Conservation (phyloP, 805 yeast genomes). For the Lachancea quebecensis region DNA sequence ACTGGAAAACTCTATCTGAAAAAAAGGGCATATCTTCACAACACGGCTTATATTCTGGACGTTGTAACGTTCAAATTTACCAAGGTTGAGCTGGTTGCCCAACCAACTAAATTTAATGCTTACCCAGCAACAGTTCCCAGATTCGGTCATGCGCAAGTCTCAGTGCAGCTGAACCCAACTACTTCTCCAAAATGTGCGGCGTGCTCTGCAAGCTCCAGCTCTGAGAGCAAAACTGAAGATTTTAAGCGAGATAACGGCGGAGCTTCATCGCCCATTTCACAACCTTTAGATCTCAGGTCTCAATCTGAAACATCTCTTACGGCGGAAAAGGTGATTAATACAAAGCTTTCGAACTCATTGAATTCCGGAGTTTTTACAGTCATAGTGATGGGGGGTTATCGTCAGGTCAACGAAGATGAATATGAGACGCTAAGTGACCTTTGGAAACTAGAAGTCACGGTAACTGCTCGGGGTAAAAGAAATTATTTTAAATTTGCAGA, state of each 20-base stretch:
- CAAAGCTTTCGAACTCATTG: conserved; percentile 5
- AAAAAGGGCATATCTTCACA: conserved; percentile 42
- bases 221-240: not conserved
- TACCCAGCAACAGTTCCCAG: conserved; percentile 33
- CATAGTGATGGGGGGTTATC: conserved; percentile 45
- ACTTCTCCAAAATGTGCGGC: conserved; percentile 3
- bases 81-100: conserved; percentile 36
- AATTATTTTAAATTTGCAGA: conserved; percentile 34
- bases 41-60: conserved; percentile 56
- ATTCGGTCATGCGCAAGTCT: conserved; percentile 36
- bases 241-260: not conserved
- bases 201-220: conserved; percentile 1
- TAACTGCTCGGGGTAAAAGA: conserved; percentile 32
- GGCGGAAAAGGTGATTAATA: conserved; percentile 3
- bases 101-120: conserved; percentile 26
- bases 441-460: conserved; percentile 37
- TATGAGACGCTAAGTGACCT: conserved; percentile 36
- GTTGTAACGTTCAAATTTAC: conserved; percentile 41
- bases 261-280: conserved; percentile 4
- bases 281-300: conserved; percentile 1
- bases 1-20: conserved; percentile 35
- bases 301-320: conserved; percentile 4
- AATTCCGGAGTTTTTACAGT: conserved; percentile 17
- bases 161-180: conserved; percentile 14
- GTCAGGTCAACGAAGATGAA: conserved; percentile 24